Evolutionary conservation across 257 asterid genomes (phyloP).

Genomic region (Gentiana macrophylla): DNA sequence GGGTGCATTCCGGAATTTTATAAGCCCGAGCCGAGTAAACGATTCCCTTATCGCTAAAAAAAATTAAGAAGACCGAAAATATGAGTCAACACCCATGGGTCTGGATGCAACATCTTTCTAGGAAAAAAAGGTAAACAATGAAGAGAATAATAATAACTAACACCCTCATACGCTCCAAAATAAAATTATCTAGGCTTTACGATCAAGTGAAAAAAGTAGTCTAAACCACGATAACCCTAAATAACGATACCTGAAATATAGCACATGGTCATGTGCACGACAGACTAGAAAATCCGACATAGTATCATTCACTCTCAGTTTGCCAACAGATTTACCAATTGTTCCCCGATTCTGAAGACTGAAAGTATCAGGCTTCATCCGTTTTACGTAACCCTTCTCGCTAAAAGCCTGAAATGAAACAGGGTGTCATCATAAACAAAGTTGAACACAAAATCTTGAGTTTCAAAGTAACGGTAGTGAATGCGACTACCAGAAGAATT

Average conservation of each 20-base stretch:
- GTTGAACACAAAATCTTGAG: neutral
- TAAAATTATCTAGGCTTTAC: no score
- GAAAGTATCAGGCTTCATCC: conserved; percentile 96
- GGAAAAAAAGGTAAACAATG: neutral
- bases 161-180: neutral
- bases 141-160: neutral
- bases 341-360: conserved; percentile 89
- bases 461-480: conserved; percentile 4
- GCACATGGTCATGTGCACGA: conserved; percentile 81
- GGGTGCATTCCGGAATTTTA: conserved; percentile 87
- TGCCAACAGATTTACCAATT: conserved; percentile 96
- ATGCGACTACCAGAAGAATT: conserved; percentile 65
- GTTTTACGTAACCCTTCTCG: conserved; percentile 92
- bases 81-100: neutral
- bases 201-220: no score
- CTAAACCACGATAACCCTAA: no score
- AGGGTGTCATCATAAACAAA: neutral
- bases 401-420: conserved; percentile 66
- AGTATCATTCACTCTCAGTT: conserved; percentile 76
- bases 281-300: conserved; percentile 98
- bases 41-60: conserved; percentile 80
- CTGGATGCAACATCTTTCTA: neutral
- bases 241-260: conserved; percentile 72
- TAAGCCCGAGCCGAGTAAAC: conserved; percentile 88
- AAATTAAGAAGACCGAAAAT: conserved; percentile 1